phyloP scores from a whole-genome alignment of 352 stramenopile genomes.

The Peronosclerospora sorghi region DNA sequence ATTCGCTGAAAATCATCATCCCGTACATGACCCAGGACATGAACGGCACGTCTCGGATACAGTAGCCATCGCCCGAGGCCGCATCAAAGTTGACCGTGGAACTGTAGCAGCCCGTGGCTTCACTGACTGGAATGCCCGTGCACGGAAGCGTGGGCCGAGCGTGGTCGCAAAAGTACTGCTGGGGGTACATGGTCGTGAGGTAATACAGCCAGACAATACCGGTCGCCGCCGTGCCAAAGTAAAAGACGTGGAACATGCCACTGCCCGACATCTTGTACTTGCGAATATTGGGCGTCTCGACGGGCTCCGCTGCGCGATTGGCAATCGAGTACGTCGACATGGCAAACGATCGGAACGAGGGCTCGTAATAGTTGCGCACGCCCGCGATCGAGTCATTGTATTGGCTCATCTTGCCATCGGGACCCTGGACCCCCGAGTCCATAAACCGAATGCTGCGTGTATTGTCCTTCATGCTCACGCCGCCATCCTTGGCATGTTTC shows the following conservation, averaged over 20 bases:
- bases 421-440: constrained; percentile 74
- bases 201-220: constrained; percentile 78
- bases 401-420: constrained; percentile 70
- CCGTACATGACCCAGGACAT: constrained; percentile 75
- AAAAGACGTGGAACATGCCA: constrained; percentile 79
- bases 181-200: constrained; percentile 71
- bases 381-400: constrained; percentile 74
- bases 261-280: constrained; percentile 87
- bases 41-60: constrained; percentile 51
- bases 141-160: constrained; percentile 64
- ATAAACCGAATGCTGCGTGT: constrained; percentile 81
- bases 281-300: constrained; percentile 83
- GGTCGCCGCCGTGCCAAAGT: constrained; percentile 54
- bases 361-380: constrained; percentile 79
- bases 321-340: constrained; percentile 86
- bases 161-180: constrained; percentile 68
- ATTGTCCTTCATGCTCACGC: constrained; percentile 64
- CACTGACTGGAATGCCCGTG: constrained; percentile 34
- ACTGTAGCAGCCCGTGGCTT: constrained; percentile 40
- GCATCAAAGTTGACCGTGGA: constrained; percentile 70
- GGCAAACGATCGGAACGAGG: constrained; percentile 82
- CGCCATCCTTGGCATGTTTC: constrained; percentile 62
- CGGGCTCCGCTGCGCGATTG: constrained; percentile 74
- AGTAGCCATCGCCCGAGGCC: constrained; percentile 57
- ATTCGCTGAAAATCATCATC: constrained; percentile 82